Base-by-base conservation (phyloP, 495 filamentous ascomycete species). In the Trypethelium eluteriae region DNA sequence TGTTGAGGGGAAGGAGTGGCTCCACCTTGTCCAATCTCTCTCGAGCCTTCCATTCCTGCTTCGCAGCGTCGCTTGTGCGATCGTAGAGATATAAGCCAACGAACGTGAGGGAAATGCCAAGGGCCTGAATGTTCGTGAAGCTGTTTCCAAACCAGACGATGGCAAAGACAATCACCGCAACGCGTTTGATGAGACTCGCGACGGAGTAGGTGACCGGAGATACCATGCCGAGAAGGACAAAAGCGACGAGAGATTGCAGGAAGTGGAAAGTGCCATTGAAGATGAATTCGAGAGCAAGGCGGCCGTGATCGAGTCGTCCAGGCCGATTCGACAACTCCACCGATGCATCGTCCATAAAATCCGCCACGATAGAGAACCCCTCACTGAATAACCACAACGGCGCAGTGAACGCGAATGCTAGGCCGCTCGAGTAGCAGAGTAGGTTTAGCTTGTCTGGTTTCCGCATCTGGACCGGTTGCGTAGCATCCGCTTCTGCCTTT, bases 191-290 rank as follows among this genome's bases (percentile, higher is more conserved):
- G 61, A 99, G 81, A 46, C 87, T 91, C 35, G 94, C 94, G 44
- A 99, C 93, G 0, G 91, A 96, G 80, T 99, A 99, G 2, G 95
- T 97, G 39, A 99, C 94, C 3, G 94, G 94, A 2, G 90, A 94
- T 12, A 97, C 87, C 81, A 96, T 86, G 62, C 90, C 93, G 25
- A 98, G 80, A 11, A 99, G 81, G 46, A 96, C 79, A 71, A 99
- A 99, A 0, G 94, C 94, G 63, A 98, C 81, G 47, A 99, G 93
- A 74, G 94, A 96, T 70, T 99, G 94, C 1, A 85, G 90, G 74
- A 99, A 99, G 74, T 99, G 94, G 74, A 95, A 96, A 5, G 91
- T 89, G 56, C 94, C 94, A 74, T 98, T 99, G 81, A 99, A 98
- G 44, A 98, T 73, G 76, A 96, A 96, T 73, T 98, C 93, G 35